Conservation (phyloP, 1,284 basidiomycete genomes). For the Irpex lacteus region DNA sequence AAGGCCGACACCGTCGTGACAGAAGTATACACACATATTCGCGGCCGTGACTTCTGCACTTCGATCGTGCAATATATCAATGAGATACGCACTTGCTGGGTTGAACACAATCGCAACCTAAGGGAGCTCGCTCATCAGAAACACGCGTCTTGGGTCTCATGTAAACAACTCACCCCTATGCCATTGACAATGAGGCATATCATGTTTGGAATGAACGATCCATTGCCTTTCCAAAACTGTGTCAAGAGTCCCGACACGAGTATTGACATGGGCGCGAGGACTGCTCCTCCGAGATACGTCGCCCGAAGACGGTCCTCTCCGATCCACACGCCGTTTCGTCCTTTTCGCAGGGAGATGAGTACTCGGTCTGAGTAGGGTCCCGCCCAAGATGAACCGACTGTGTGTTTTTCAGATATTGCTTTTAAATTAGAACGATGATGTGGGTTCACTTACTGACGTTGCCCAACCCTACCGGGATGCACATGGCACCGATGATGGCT, state of each 20-base stretch:
- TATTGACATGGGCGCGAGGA: slow-evolving; percentile 43
- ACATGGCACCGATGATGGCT: slow-evolving; percentile 58
- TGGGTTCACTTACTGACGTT: slow-evolving; percentile 45
- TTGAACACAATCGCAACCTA: slow-evolving; percentile 47
- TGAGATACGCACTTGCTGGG: slow-evolving; percentile 51
- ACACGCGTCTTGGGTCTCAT: slow-evolving; percentile 13
- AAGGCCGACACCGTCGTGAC: slow-evolving; percentile 9
- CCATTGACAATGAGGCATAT: slow-evolving; percentile 48
- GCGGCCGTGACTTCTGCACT: slow-evolving; percentile 54
- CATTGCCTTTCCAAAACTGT: slow-evolving; percentile 36
- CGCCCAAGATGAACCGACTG: slow-evolving; percentile 51
- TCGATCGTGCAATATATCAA: slow-evolving; percentile 51
- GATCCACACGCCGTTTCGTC: slow-evolving; percentile 43
- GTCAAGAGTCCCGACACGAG: slow-evolving; percentile 32
- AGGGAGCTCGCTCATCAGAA: background rate
- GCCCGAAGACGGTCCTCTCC: slow-evolving; percentile 63
- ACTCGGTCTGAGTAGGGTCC: slow-evolving; percentile 52
- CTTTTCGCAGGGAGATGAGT: slow-evolving; percentile 44
- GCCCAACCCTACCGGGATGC: slow-evolving; percentile 57
- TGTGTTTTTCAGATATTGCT: background rate
- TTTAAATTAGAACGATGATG: background rate
- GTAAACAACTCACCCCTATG: slow-evolving; percentile 38
- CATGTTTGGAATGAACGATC: slow-evolving; percentile 40
- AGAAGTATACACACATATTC: slow-evolving; percentile 36
- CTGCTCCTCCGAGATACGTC: slow-evolving; percentile 40